Conservation (phyloP, 2,329 filamentous ascomycete species). For the Coniella vitis region DNA sequence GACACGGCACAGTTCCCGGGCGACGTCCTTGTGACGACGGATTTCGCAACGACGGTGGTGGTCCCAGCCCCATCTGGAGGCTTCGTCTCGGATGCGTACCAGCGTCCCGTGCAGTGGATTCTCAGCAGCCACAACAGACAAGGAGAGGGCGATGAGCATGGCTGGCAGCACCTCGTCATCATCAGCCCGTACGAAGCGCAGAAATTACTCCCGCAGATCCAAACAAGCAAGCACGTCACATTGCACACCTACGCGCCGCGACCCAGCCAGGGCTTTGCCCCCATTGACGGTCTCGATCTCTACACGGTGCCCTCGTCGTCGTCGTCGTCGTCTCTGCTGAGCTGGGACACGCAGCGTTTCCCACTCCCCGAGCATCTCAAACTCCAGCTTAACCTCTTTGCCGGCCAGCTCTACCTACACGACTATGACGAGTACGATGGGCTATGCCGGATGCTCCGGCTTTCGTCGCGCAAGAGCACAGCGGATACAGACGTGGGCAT, state of each 20-base stretch:
- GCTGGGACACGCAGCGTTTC: conserved; percentile 17
- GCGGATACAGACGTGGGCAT: conserved; percentile 19
- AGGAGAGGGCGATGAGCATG: too few relatives aligned
- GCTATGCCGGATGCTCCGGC: conserved; percentile 45
- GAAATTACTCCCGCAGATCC: conserved; percentile 35
- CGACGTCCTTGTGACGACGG: conserved; percentile 39
- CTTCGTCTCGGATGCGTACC: conserved; percentile 35
- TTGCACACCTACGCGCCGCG: conserved; percentile 48
- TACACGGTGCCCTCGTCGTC: conserved; percentile 30
- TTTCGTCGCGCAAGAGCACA: conserved; percentile 27
- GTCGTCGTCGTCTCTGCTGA: too few relatives aligned
- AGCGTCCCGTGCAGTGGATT: conserved; percentile 49
- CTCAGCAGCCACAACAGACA: conserved; percentile 28
- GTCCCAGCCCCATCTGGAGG: conserved; percentile 1
- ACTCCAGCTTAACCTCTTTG: conserved; percentile 55
- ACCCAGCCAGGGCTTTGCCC: conserved; percentile 26
- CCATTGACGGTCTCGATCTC: conserved; percentile 40
- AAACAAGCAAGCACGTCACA: conserved; percentile 24
- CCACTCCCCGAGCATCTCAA: conserved; percentile 23
- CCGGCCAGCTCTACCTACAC: conserved; percentile 59
- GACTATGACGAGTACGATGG: conserved; percentile 46
- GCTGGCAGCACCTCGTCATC: conserved; percentile 35
- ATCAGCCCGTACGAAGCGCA: conserved; percentile 58
- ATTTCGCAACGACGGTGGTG: conserved; percentile 42
- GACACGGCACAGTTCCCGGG: conserved; percentile 21